phyloP scores from a whole-genome alignment of 768 basidiomycete genomes.

The Suillus subluteus region DNA sequence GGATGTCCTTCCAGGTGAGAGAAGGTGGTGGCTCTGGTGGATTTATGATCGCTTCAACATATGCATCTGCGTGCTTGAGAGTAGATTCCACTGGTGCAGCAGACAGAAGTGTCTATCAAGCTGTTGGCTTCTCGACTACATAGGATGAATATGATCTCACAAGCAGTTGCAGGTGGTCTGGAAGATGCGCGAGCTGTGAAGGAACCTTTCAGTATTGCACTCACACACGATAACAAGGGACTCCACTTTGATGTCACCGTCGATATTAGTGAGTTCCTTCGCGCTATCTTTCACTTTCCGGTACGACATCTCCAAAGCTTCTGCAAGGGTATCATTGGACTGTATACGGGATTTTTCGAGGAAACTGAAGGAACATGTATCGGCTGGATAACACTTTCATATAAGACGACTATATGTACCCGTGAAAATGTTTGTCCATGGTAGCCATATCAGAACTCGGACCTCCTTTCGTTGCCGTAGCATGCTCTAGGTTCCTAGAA shows the following conservation, averaged over 20 bases:
- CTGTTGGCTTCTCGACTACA: constrained; percentile 9
- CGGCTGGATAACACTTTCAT: constrained; percentile 10
- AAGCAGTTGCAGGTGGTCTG: constrained; percentile 74
- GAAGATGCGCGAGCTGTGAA: constrained; percentile 57
- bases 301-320: constrained; percentile 61
- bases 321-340: constrained; percentile 60
- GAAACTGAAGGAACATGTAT: constrained; percentile 43
- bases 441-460: constrained; percentile 57
- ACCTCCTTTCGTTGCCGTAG: constrained; percentile 54
- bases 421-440: constrained; percentile 55
- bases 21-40: constrained; percentile 43
- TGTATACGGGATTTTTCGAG: constrained; percentile 73
- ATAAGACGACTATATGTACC: constrained; percentile 42
- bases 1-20: constrained; percentile 79
- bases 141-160: constrained; percentile 42
- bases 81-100: constrained; percentile 53
- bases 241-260: constrained; percentile 64
- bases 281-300: constrained; percentile 53
- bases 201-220: constrained; percentile 13
- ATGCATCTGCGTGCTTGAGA: constrained; percentile 54
- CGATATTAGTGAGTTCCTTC: constrained; percentile 57
- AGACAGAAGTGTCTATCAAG: constrained; percentile 57
- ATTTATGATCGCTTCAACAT: constrained; percentile 50
- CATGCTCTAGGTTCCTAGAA: constrained; percentile 60
- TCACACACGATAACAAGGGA: background rate